Evolutionary conservation across 208 protist species (phyloP).

Genomic region (Wallacemonas rigidus): DNA sequence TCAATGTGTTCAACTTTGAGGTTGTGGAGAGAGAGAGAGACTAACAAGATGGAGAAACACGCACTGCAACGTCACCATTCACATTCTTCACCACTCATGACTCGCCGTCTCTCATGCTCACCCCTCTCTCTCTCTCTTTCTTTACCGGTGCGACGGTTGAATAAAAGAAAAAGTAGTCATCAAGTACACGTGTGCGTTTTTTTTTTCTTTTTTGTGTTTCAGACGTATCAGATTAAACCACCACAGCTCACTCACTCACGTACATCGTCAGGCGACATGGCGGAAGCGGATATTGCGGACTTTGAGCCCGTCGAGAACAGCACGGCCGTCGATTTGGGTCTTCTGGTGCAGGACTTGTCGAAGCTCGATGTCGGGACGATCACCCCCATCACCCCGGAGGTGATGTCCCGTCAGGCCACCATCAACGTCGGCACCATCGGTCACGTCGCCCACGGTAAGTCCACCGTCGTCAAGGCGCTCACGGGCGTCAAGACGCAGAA

Average conservation of each 20-base stretch:
- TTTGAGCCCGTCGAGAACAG: slow-evolving; percentile 17
- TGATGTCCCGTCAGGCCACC: slow-evolving; percentile 99
- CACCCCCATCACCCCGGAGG: slow-evolving; percentile 94
- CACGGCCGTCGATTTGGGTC: slow-evolving; percentile 9
- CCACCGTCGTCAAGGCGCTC: slow-evolving; percentile 99
- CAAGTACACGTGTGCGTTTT: slow-evolving; percentile 18
- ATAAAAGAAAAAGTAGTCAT: too few relatives aligned
- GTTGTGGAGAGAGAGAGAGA: too few relatives aligned
- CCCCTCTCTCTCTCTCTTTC: not conserved
- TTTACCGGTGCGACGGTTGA: not conserved
- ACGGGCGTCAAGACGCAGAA: slow-evolving; percentile 99
- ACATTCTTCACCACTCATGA: not conserved
- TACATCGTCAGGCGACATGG: not conserved
- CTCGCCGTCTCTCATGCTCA: not conserved
- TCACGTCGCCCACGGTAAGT: slow-evolving; percentile 99
- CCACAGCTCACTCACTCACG: too few relatives aligned
- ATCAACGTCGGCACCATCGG: slow-evolving; percentile 99
- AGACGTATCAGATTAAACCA: not conserved
- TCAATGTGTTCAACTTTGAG: not conserved
- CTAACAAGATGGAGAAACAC: too few relatives aligned
- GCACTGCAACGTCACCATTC: too few relatives aligned
- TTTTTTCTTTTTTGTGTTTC: slow-evolving; percentile 21
- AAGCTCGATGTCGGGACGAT: slow-evolving; percentile 82
- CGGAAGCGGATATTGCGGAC: slow-evolving; percentile 18
- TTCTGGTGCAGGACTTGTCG: slow-evolving; percentile 7